Base-by-base conservation (phyloP, 139 green algal genomes). In the Micromonas pusilla region DNA sequence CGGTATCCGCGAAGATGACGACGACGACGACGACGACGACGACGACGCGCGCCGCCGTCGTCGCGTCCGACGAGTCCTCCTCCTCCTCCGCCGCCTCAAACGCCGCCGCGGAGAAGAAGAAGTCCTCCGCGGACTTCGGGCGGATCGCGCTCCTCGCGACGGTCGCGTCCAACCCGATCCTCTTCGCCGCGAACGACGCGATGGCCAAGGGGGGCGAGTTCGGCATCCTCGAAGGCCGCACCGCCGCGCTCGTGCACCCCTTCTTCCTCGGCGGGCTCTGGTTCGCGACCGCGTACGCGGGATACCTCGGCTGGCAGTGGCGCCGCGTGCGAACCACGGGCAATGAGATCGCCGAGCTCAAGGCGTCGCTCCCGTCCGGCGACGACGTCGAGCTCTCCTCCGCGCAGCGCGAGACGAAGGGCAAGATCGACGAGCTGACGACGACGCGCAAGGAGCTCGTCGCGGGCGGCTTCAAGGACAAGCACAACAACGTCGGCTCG, bases 281-380 rank as follows among this genome's bases (percentile, higher is more conserved):
- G 33, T 81, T 67, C 6, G 54, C 79, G 34, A 93, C 87, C 0
- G n/a, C 89, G 0, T 98, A 93, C 63, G 87, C 94, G 3, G 95
- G 86, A 20, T 97, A 88, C 52, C 91, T 97, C 2, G 95, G 95
- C 52, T 94, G 82, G 74, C 92, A 98, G 86, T 95, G 90, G 86
- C 83, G 90, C 53, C 77, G 71, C 25, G 78, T 86, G 62, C 71
- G 85, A 45, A 87, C 78, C 21, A 67, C 88, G 3, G 63, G 60
- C 21, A 73, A 87, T 26, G 84, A 89, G 70, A 86, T 89, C 70
- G 38, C 32, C 19, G 79, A 72, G 31, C 70, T 89, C 28, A 89
- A 89, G 75, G 76, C 87, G 52, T 67, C 88, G 79, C 72, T 91
- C 54, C 90, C 93, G 0, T 64, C 83, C 86, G 30, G 32, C 73